phyloP scores from a whole-genome alignment of 768 basidiomycete genomes.

The Coprinellus aureogranulatus region DNA sequence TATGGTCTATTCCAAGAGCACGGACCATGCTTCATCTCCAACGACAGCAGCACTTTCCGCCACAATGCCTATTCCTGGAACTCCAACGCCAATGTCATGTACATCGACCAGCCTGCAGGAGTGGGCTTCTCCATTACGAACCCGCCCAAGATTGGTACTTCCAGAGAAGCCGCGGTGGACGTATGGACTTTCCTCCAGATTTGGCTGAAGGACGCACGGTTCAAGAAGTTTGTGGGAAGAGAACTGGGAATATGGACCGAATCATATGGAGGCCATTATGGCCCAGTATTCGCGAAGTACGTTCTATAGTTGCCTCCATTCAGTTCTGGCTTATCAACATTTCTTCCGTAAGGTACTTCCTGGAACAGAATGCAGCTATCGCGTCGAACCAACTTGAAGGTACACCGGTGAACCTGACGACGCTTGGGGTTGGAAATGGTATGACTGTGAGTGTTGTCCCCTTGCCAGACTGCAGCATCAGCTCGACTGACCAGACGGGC shows the following conservation, averaged over 20 bases:
- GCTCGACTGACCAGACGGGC: no score
- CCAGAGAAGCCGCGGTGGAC: slow-evolving; percentile 58
- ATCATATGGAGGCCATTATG: slow-evolving; percentile 73
- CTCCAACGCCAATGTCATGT: slow-evolving; percentile 54
- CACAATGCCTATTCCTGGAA: slow-evolving; percentile 61
- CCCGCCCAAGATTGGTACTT: no score
- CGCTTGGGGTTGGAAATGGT: slow-evolving; percentile 62
- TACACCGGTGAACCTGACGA: slow-evolving; percentile 54
- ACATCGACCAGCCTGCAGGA: slow-evolving; percentile 63
- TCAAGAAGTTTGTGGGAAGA: slow-evolving; percentile 42
- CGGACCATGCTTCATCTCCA: slow-evolving; percentile 69
- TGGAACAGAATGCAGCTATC: slow-evolving; percentile 58
- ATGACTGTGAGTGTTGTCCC: no score
- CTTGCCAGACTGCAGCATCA: no score
- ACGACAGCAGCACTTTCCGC: slow-evolving; percentile 47
- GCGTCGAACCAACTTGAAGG: slow-evolving; percentile 43
- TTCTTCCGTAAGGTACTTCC: slow-evolving; percentile 53
- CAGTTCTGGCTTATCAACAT: no score
- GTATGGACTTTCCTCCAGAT: slow-evolving; percentile 66
- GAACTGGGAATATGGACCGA: slow-evolving; percentile 65
- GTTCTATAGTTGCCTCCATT: slow-evolving; percentile 11
- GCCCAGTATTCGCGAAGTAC: slow-evolving; percentile 60
- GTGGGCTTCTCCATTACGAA: slow-evolving; percentile 62
- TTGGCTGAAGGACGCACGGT: slow-evolving; percentile 54
- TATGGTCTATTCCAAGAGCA: no score